Evolutionary conservation across 1,284 basidiomycete species (phyloP), one percentile per base, ranked within the genome.

Genomic region (Ceratobasidium sp.): DNA sequence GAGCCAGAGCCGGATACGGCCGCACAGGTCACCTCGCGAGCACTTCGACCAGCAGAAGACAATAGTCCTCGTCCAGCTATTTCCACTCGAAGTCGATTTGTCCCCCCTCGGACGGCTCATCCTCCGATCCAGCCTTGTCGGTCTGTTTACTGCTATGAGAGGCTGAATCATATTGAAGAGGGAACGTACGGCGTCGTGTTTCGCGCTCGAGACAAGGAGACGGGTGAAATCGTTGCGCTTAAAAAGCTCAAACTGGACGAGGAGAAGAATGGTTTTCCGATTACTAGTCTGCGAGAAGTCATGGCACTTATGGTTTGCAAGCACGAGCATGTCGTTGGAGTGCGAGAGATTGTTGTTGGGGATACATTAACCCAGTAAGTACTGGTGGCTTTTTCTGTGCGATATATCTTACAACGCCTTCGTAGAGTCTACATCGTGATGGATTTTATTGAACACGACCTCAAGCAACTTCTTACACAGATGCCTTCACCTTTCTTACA

Each of bases 361-460:
- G 96, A 99, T 75, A 99, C 97, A 1, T 81, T 99, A 75, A 98
- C 95, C 73, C 96, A 99, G 96, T 98, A 80, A 83, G 95, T 88
- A 71, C 29, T 55, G 35, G 12, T 5, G 38, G 13, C 62, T 34
- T 12, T 12, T 69, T 43, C 32, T 52, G 4, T 58, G 43, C 69
- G 15, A n/a, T 29, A 7, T 15, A 4, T 7, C 27, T 20, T 29
- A 6, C 17, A 38, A 29, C 25, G 15, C 8, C 15, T 12, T 38
- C 52, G 17, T 82, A 96, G 94, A 82, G 94, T 98, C 67, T 99
- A 95, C 80, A 94, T 99, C 72, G 96, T 98, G 34, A 98, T 98
- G 95, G 96, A 98, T 76, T 99, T 99, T 77, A 96, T 99, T 77
- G 97, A 99, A 79, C 97, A 99, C 79, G 96, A 99, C 78, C 88